These are phyloP conservation scores for Emmonsiellopsis sp. DNA, from an alignment of 2,329 filamentous ascomycete species.

Conservation along the genomic window DNA sequence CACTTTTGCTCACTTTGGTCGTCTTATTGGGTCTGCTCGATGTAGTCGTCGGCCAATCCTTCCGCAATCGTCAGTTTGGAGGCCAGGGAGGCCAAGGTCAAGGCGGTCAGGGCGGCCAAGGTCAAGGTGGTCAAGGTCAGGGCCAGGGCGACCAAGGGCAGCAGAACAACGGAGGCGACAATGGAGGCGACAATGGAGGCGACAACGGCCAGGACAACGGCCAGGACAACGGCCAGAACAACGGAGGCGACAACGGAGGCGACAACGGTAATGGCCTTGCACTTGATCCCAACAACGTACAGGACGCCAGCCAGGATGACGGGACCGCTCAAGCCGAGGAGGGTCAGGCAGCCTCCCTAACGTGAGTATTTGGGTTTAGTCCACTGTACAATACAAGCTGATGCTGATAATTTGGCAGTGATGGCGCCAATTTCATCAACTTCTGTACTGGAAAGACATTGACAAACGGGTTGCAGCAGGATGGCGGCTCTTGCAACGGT, in stretches of 20 bases:
- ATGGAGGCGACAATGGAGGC: conserved; percentile 12
- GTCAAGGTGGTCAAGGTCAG: background rate
- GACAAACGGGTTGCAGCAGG: conserved; percentile 46
- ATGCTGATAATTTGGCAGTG: conserved; percentile 22
- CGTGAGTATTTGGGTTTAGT: conserved; percentile 24
- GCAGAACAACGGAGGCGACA: conserved; percentile 12
- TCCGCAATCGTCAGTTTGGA: background rate
- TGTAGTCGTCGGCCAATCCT: background rate
- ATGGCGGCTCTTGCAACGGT: conserved; percentile 46
- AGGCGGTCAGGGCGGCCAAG: background rate
- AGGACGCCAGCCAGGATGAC: conserved; percentile 22
- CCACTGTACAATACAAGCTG: background rate
- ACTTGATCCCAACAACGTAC: conserved; percentile 33
- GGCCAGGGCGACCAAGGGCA: conserved; percentile 8
- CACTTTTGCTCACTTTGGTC: conserved; percentile 3
- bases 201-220: conserved; percentile 10
- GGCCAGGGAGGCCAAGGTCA: background rate
- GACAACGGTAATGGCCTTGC: conserved; percentile 13
- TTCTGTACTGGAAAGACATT: conserved; percentile 46
- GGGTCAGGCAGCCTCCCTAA: conserved; percentile 38
- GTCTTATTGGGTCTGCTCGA: conserved; percentile 3
- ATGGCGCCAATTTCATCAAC: conserved; percentile 50
- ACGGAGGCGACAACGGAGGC: conserved; percentile 7
- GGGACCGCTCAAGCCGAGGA: conserved; percentile 19
- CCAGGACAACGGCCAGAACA: conserved; percentile 8